Base-by-base conservation (phyloP, 2,329 filamentous ascomycete genomes). In the Phialophora expanda region DNA sequence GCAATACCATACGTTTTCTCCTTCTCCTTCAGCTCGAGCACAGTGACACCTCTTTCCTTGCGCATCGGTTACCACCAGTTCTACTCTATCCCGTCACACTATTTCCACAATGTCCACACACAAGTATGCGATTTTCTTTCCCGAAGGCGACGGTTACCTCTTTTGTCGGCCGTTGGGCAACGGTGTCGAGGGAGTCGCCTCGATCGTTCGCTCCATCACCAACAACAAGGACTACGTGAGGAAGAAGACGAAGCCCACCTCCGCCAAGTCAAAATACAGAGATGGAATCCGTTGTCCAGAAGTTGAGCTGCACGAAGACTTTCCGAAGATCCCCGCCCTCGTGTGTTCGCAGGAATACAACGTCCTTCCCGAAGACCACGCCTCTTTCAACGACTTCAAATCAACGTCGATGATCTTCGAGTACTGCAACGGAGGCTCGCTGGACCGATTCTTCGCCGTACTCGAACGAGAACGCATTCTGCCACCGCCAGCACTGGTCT, bases 201-300 rank as follows among this genome's bases (percentile, higher is more conserved):
- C 38, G 11, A 41, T 68, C 32, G 68, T 68, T 1, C 60, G 46
- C 5, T 68, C 65, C n/a, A 20, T 70, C 30, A 50, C 44, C 11
- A 56, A 68, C 58, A 55, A 58, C 46, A 30, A 57, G 30, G n/a
- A 56, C n/a, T 70, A 65, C 56, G 68, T 70, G 5, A 57, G 68
- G 38, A 70, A 70, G 61, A 67, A 68, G 48, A 64, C 57, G 5
- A 56, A 34, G 28, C 44, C 62, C 5, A 55, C 44, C 9, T 46
- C 32, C 1, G 48, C 22, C 11, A 51, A 41, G 4, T 9, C 24
- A 12, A 22, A 5, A 14, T 32, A 48, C 28, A 56, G n/a, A 44
- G 30, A 26, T 30, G 51, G 56, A 17, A 17, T 54, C 2, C 46
- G 50, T 6, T 53, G 20, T 34, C 34, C 48, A 32, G 68, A 68